Evolutionary conservation across 176 grass and related monocot genomes (phyloP).

Genomic region (Oryza coarctata): DNA sequence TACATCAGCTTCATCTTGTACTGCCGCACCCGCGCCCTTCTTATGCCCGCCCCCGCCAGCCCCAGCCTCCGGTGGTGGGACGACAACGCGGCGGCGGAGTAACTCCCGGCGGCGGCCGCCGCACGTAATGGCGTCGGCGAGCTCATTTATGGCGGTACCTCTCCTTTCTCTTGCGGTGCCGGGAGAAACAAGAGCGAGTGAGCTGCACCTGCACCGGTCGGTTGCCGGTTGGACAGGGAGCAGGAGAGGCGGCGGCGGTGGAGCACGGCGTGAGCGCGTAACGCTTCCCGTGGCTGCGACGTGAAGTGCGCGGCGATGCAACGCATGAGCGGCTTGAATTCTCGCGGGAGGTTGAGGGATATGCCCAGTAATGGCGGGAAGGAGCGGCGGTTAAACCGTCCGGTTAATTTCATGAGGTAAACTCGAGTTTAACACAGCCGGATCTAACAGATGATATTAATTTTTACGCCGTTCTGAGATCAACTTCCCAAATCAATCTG

Average conservation of each 20-base stretch:
- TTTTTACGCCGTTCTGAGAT: too few relatives aligned
- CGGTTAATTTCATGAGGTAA: neutral
- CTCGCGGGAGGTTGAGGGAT: conserved; percentile 26
- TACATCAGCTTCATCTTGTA: conserved; percentile 63
- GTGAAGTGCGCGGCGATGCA: conserved; percentile 21
- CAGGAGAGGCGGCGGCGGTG: neutral
- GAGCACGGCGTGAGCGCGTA: neutral
- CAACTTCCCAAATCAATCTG: too few relatives aligned
- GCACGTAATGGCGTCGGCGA: conserved; percentile 51
- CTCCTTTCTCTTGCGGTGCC: neutral
- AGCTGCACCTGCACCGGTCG: neutral
- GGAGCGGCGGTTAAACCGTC: neutral
- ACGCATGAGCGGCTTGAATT: conserved; percentile 60
- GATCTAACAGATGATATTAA: neutral
- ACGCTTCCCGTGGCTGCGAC: conserved; percentile 37
- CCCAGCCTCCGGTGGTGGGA: neutral
- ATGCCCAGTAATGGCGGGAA: neutral
- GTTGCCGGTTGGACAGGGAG: neutral
- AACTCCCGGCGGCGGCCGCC: conserved; percentile 42
- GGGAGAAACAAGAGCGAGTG: neutral
- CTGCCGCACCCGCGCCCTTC: conserved; percentile 32
- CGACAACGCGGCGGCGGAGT: neutral
- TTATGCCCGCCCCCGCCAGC: conserved; percentile 28
- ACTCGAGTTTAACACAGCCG: neutral
- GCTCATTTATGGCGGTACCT: conserved; percentile 49